Evolutionary conservation across 2,329 filamentous ascomycete species (phyloP), one percentile per base, ranked within the genome.

Genomic region (Fusarium musae): DNA sequence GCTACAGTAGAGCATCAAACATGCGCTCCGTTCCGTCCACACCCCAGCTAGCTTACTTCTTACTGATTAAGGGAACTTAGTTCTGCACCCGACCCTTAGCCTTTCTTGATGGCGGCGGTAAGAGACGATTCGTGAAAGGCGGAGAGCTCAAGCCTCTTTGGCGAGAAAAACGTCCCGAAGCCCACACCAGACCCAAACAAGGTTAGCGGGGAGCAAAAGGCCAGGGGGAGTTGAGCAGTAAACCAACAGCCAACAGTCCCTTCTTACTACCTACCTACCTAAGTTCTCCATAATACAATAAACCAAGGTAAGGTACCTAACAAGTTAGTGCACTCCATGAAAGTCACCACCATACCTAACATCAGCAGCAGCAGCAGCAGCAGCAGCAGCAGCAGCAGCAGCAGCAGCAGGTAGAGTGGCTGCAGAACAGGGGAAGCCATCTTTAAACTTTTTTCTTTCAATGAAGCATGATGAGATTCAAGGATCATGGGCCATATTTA

Each of bases 111-210:
- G 74, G 72, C 76, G 82, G 82, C 82, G 82, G 81, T 78, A 83
- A 83, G 73, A 80, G 77, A 72, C 75, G 78, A 78, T 68, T 77
- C 78, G 75, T 83, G 81, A 84, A 83, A 83, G 82, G 82, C 78
- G 77, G 73, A 77, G 70, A 69, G 69, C 60, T 59, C 54, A 66
- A 72, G 71, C 71, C 71, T 74, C 67, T 71, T 69, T 70, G 62
- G 59, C 52, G 60, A 61, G 66, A 69, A 69, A 76, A 78, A 73
- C 74, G 73, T 72, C 70, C 68, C 71, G 67, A 76, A 75, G 72
- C 66, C 63, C 44, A 32, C 42, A 26, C 63, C 67, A 74, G 43
- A 30, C 67, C 56, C 21, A 39, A 73, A 68, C 34, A 23, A 56
- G 71, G 34, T 28, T 70, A 75, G 72, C 40, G 53, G 28, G 21